phyloP scores from a whole-genome alignment of 805 yeast species.

The Ogataea zsoltii region DNA sequence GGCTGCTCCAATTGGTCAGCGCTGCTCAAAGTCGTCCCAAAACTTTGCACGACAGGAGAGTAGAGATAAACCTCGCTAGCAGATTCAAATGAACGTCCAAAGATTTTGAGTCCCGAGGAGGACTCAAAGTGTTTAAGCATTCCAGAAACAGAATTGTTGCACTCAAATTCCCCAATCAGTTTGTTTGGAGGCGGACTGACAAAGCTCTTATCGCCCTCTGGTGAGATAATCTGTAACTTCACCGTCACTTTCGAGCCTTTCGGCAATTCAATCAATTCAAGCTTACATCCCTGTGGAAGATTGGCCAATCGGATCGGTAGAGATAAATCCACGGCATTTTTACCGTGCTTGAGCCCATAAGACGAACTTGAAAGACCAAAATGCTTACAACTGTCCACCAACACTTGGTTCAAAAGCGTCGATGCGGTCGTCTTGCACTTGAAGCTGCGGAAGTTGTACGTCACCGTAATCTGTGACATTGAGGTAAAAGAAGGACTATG shows the following conservation, averaged over 20 bases:
- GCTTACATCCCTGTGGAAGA: constrained; percentile 46
- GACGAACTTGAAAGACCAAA: constrained; percentile 34
- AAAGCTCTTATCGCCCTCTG: constrained; percentile 18
- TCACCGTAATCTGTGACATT: constrained; percentile 41
- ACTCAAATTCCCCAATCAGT: constrained; percentile 16
- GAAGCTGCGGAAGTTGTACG: constrained; percentile 35
- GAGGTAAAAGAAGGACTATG: background rate
- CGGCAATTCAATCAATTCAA: constrained; percentile 28
- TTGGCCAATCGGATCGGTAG: constrained; percentile 45
- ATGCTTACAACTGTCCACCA: constrained; percentile 36
- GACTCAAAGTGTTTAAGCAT: constrained; percentile 22
- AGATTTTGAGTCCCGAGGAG: constrained; percentile 5
- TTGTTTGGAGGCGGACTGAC: constrained; percentile 13
- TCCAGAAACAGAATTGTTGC: constrained; percentile 9
- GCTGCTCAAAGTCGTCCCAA: constrained; percentile 20
- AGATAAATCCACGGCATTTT: constrained; percentile 35
- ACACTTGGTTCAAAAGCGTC: constrained; percentile 38
- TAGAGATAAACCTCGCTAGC: background rate
- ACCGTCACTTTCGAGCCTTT: constrained; percentile 19
- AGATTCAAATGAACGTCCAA: constrained; percentile 8
- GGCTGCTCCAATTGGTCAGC: constrained; percentile 22
- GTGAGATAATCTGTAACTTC: constrained; percentile 25
- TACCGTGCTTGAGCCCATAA: constrained; percentile 30
- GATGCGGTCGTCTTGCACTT: constrained; percentile 38
- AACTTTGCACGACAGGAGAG: constrained; percentile 23